Evolutionary conservation across 805 yeast genomes (phyloP), one percentile per base, ranked within the genome.

Genomic region (Lipomyces orientalis): DNA sequence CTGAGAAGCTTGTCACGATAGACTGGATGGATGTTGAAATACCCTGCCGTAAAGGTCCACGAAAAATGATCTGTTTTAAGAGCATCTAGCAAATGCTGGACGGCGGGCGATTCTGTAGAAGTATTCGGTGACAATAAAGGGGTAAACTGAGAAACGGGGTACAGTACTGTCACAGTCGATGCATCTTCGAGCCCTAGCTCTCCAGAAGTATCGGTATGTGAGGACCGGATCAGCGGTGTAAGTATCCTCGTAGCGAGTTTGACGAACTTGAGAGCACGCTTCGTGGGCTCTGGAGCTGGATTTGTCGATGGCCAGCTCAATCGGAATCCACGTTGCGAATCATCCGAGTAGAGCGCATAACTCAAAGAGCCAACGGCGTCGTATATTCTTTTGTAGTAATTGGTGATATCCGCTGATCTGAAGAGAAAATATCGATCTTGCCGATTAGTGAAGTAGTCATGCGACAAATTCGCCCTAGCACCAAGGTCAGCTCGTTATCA

Each of bases 1-100:
- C 82, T 79, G 43, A 91, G 76, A 35, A 95, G 81, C 34, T 83
- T 81, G 16, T 80, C 79, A 74, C 86, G 88, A 62, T 91, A 88
- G 52, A 87, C 87, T 0, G 96, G 91, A 52, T 89, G 85, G 87
- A 95, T 89, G 77, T 95, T 95, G 82, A 95, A 95, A 77, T 95
- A 95, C 1, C 99, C 99, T 0, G 98, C 97, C 0, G 99, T 95
- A 74, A 95, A 88, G 71, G 90, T 85, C 96, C 97, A 94, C 62
- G 82, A 83, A 34, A 88, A 83, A 12, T 79, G 74, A 33, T 87
- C 83, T 7, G 56, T 39, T 35, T 34, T 39, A 54, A 73, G 64
- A 29, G 58, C 35, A 33, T 58, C 66, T 14, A 71, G 80, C 63
- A 82, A 83, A 2, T 91, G 83, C 54, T 91, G 78, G 39, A 94